Conservation (phyloP, 345 rosid genomes). For the Aegle marmelos region DNA sequence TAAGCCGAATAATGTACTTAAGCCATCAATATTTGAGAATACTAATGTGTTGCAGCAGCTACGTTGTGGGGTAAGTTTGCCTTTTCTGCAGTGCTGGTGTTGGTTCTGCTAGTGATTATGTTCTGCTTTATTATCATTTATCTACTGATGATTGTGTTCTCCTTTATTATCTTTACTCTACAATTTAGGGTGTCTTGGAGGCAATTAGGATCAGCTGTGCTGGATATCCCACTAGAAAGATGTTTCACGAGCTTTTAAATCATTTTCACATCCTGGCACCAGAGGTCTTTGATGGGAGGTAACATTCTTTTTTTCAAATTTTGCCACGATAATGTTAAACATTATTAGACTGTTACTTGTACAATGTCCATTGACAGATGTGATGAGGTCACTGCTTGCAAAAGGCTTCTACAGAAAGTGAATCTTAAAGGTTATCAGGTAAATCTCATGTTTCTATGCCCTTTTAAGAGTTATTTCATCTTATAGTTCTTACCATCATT, state of each 20-base stretch:
- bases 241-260: slow-evolving; percentile 62
- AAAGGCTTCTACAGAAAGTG: slow-evolving; percentile 70
- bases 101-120: slow-evolving; percentile 6
- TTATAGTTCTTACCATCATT: background rate
- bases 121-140: background rate
- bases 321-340: slow-evolving; percentile 7
- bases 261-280: slow-evolving; percentile 74
- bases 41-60: slow-evolving; percentile 79
- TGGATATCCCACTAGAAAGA: slow-evolving; percentile 90
- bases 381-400: slow-evolving; percentile 76
- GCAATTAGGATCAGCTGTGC: slow-evolving; percentile 99
- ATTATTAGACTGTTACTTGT: slow-evolving; percentile 15
- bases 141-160: slow-evolving; percentile 1
- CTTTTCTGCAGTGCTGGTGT: background rate
- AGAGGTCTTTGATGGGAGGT: slow-evolving; percentile 57
- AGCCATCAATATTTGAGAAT: slow-evolving; percentile 88
- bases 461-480: background rate
- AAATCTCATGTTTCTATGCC: background rate
- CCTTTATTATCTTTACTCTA: background rate
- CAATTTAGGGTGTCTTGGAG: slow-evolving; percentile 87
- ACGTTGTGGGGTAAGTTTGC: slow-evolving; percentile 87
- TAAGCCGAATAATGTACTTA: slow-evolving; percentile 92
- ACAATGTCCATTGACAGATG: slow-evolving; percentile 41
- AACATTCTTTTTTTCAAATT: slow-evolving; percentile 13
- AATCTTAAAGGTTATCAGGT: slow-evolving; percentile 89